Percentiles rank a stretch among this genome's conserved stretches.
Conservation (phyloP, 352 stramenopile species). For the Plasmopara viticola region DNA sequence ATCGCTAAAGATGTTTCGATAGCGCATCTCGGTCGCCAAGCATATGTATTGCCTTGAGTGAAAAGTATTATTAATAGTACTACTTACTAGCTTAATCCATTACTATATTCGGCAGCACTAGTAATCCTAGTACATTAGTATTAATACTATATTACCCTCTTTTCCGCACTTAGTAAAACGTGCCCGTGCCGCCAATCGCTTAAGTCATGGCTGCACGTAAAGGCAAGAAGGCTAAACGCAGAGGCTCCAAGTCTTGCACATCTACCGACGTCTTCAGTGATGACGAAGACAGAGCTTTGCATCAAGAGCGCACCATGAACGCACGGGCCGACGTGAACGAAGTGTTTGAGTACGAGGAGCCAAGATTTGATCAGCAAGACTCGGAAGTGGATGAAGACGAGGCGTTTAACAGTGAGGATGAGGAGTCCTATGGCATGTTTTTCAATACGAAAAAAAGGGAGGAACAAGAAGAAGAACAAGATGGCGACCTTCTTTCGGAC, state of each 20-base stretch:
- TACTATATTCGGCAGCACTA: too few relatives aligned
- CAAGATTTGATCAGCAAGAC: constrained; percentile 79
- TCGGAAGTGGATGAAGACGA: constrained; percentile 92
- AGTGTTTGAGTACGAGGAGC: constrained; percentile 79
- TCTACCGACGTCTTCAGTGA: constrained; percentile 72
- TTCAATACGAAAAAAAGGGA: constrained; percentile 48
- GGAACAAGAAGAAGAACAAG: constrained; percentile 44
- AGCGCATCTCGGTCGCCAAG: too few relatives aligned
- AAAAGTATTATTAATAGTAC: too few relatives aligned
- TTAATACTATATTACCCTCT: not conserved
- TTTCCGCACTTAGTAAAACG: not conserved
- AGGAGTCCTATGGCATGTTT: constrained; percentile 83
- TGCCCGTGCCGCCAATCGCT: not conserved
- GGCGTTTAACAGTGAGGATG: constrained; percentile 93
- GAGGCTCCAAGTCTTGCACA: not conserved
- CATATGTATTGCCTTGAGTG: too few relatives aligned
- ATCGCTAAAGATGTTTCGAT: too few relatives aligned
- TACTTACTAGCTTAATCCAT: too few relatives aligned
- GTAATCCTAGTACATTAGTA: too few relatives aligned
- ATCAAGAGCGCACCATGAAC: constrained; percentile 54
- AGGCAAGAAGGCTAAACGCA: constrained; percentile 12
- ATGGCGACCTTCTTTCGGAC: constrained; percentile 68
- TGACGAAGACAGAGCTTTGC: constrained; percentile 57
- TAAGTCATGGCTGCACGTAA: constrained; percentile 10
- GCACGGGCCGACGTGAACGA: constrained; percentile 67